A percentile compares a stretch with the other conserved stretches of the same genome.
phyloP scores from a whole-genome alignment of 495 filamentous ascomycete genomes.

The Penicillium salamii region DNA sequence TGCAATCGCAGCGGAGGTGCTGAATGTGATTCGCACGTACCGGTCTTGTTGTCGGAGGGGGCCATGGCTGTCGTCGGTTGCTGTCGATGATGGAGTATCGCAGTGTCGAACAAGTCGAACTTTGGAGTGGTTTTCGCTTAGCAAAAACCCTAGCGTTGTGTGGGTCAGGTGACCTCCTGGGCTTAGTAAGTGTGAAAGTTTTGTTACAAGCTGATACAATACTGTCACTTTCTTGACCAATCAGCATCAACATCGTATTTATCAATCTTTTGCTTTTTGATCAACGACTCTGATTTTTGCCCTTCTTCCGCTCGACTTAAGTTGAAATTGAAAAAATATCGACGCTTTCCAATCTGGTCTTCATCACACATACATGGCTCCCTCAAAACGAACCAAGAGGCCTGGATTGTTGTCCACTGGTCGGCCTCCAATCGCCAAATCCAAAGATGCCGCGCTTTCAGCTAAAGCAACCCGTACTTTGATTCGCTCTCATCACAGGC shows the following conservation, averaged over 20 bases:
- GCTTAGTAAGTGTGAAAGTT: constrained; percentile 17
- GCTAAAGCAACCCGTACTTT: constrained; percentile 75
- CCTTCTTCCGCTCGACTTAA: neutral
- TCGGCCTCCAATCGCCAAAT: constrained; percentile 58
- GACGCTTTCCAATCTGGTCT: too few relatives aligned
- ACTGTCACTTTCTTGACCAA: neutral
- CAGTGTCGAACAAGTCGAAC: constrained; percentile 41
- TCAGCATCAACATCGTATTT: constrained; percentile 6
- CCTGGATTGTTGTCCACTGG: constrained; percentile 60
- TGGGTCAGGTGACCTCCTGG: constrained; percentile 47
- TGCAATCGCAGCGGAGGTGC: constrained; percentile 8
- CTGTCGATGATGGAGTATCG: constrained; percentile 49
- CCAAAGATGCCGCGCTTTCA: constrained; percentile 61
- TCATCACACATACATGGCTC: constrained; percentile 5
- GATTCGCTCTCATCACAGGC: constrained; percentile 79
- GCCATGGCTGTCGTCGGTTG: constrained; percentile 62
- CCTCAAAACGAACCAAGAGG: constrained; percentile 33
- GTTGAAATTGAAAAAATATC: too few relatives aligned
- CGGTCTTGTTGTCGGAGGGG: constrained; percentile 69
- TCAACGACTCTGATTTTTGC: neutral
- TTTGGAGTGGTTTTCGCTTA: constrained; percentile 47
- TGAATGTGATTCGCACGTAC: constrained; percentile 44
- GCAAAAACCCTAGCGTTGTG: constrained; percentile 47
- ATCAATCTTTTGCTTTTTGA: neutral
- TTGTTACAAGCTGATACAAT: neutral